These are phyloP conservation scores for Trichophaea hybrida DNA, from an alignment of 2,329 filamentous ascomycete species.

Conservation along the genomic window DNA sequence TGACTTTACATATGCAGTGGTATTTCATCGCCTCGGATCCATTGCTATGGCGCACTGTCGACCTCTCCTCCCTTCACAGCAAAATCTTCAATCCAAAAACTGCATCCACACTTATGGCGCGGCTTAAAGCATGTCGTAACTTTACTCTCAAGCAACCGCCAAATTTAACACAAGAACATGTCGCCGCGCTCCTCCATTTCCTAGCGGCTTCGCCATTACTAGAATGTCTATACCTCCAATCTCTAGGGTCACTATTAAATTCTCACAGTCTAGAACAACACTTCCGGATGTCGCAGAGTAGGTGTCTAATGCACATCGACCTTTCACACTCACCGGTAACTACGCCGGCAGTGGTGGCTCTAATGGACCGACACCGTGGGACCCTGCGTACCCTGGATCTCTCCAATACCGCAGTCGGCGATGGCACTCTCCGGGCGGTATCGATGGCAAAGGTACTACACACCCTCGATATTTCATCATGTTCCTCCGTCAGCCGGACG, in stretches of 20 bases:
- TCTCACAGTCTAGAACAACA: conserved; percentile 12
- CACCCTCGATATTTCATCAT: conserved; percentile 9
- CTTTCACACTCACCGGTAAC: conserved; percentile 13
- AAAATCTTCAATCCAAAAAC: conserved; percentile 9
- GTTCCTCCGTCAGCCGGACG: conserved; percentile 10
- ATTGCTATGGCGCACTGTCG: conserved; percentile 13
- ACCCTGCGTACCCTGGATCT: conserved; percentile 13
- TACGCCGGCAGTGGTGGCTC: conserved; percentile 10
- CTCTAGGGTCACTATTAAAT: not conserved
- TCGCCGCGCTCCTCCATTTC: conserved; percentile 6
- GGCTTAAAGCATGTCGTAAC: conserved; percentile 4
- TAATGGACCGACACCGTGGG: conserved; percentile 13
- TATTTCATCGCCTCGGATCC: conserved; percentile 16
- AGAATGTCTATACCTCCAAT: not conserved
- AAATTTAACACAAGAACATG: conserved; percentile 1
- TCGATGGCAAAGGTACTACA: conserved; percentile 9
- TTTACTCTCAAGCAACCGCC: conserved; percentile 13
- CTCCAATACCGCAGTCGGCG: conserved; percentile 16
- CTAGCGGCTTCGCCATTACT: not conserved
- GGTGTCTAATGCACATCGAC: conserved; percentile 13
- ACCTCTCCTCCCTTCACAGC: conserved; percentile 13
- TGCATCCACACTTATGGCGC: conserved; percentile 5
- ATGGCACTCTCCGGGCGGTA: conserved; percentile 15
- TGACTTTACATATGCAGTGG: conserved; percentile 12
- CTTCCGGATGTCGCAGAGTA: conserved; percentile 7